Base-by-base conservation (phyloP, 257 asterid species). In the Mentha longifolia region DNA sequence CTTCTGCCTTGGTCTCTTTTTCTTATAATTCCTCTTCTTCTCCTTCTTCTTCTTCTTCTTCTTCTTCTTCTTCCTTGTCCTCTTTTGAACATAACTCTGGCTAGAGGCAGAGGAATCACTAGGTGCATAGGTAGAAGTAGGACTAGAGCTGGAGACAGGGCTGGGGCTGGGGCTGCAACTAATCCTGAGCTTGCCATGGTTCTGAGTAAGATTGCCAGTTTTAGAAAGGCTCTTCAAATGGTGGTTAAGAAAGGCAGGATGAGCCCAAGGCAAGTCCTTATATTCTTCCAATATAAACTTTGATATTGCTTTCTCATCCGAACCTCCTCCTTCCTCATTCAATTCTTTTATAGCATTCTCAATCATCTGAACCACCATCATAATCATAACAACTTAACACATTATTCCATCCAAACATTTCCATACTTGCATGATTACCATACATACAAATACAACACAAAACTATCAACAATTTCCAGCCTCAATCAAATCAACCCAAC, bases 251-350 rank as follows among this genome's bases (percentile, higher is more conserved):
- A 86, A 17, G 25, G 85, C 61, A 57, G 45, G 41, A 64, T 88
- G 95, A 67, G 82, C 76, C 82, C 80, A 83, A n/a, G 89, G 91
- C 78, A 88, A 71, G 66, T 82, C 82, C 19, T 75, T 31, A 49
- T 80, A 41, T 50, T 78, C 81, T 65, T 55, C 39, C 65, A 56
- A 20, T 31, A 90, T 88, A 35, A 78, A 80, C 14, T 77, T 12
- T 39, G 95, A 86, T 66, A 90, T 86, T 14, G 88, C 72, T 74
- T 80, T 89, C 67, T 82, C 84, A 3, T 68, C 75, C 0, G 89
- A 86, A 65, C 88, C 92, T 4, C 88, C 92, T 4, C 79, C 77
- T 39, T 74, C 64, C 74, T 77, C 88, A 71, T 70, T 75, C 83
- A 88, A 81, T 55, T 73, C 68, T 67, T 30, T 62, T 58, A 90